These are phyloP conservation scores for Rhododendron williamsianum DNA, from an alignment of 148 eudicot genomes.

Conservation along the genomic window DNA sequence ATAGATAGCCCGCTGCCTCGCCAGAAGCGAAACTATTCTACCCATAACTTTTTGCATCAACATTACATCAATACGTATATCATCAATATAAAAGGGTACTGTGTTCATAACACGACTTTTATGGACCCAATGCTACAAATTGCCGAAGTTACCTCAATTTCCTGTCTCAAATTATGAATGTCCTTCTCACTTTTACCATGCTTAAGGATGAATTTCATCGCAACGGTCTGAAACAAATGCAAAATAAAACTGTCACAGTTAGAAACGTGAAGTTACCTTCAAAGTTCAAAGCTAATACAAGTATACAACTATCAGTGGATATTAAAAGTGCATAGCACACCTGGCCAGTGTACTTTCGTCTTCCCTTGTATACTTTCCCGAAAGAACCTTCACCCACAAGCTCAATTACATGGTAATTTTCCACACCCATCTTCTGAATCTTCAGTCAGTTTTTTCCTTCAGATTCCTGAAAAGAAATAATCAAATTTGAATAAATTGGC, in stretches of 20 bases:
- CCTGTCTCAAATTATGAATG: slow-evolving; percentile 84
- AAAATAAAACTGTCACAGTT: background rate
- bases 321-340: slow-evolving; percentile 21
- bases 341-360: slow-evolving; percentile 80
- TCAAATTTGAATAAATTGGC: background rate
- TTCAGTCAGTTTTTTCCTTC: background rate
- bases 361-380: slow-evolving; percentile 93
- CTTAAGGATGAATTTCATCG: slow-evolving; percentile 92
- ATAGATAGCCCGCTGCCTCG: background rate
- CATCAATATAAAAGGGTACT: background rate
- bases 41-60: background rate
- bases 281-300: background rate
- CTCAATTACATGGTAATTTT: slow-evolving; percentile 89
- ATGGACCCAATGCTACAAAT: background rate
- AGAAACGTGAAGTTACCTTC: background rate
- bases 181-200: slow-evolving; percentile 96
- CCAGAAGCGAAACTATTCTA: background rate
- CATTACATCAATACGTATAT: background rate
- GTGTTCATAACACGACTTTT: background rate
- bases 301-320: background rate
- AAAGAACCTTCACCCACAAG: slow-evolving; percentile 98
- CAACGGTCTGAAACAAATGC: slow-evolving; percentile 62
- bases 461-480: background rate
- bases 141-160: slow-evolving; percentile 70
- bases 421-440: slow-evolving; percentile 63